phyloP scores from a whole-genome alignment of 1,284 basidiomycete genomes.

The Ustilago cynodontis region DNA sequence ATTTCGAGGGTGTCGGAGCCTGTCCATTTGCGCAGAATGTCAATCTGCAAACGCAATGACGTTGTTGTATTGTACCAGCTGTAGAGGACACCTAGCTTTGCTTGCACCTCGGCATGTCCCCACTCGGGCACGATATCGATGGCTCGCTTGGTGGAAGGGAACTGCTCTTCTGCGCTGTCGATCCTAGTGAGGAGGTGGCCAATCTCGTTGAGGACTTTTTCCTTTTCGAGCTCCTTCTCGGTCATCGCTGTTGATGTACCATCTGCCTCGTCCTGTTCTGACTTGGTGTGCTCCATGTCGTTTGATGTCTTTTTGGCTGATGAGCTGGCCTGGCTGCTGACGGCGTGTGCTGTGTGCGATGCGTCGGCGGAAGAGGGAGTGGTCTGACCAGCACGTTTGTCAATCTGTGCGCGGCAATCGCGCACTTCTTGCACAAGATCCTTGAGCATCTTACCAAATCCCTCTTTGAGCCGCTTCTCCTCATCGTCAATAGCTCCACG shows the following conservation, averaged over 20 bases:
- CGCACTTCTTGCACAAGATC: constrained; percentile 85
- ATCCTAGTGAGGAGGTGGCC: constrained; percentile 57
- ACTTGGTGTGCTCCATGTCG: constrained; percentile 16
- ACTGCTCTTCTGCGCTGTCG: constrained; percentile 65
- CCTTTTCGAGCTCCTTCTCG: constrained; percentile 45
- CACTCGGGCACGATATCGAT: constrained; percentile 63
- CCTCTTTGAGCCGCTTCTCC: constrained; percentile 82
- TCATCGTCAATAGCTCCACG: constrained; percentile 83
- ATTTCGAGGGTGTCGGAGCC: constrained; percentile 62
- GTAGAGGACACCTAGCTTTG: constrained; percentile 64
- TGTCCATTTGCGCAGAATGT: constrained; percentile 67
- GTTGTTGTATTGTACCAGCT: constrained; percentile 66
- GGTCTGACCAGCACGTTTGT: constrained; percentile 6
- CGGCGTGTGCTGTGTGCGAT: constrained; percentile 70
- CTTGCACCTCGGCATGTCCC: constrained; percentile 54
- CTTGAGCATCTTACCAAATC: constrained; percentile 83
- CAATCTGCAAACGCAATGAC: constrained; percentile 58
- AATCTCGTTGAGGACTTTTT: constrained; percentile 52
- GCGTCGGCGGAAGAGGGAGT: constrained; percentile 13
- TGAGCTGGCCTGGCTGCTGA: constrained; percentile 9
- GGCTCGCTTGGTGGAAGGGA: constrained; percentile 62
- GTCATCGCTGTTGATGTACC: constrained; percentile 10
- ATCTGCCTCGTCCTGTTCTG: constrained; percentile 17
- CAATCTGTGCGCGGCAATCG: constrained; percentile 74
- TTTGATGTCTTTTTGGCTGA: constrained; percentile 4